A percentile compares a stretch with the other conserved stretches of the same genome.
phyloP scores from a whole-genome alignment of 805 yeast genomes.

The Myxozyma nipponensis region DNA sequence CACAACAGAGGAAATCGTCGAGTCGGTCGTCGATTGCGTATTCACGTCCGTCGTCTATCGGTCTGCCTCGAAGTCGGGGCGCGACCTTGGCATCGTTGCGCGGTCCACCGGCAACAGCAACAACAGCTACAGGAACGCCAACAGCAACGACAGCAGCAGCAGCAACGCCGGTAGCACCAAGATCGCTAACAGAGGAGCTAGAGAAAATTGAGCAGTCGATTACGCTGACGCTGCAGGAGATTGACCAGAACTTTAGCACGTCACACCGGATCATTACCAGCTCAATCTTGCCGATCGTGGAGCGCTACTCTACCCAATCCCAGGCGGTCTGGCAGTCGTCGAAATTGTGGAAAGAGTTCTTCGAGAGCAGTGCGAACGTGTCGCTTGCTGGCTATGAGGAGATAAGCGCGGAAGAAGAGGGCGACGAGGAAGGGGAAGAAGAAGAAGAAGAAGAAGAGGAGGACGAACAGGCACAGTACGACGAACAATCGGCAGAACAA shows the following conservation, averaged over 20 bases:
- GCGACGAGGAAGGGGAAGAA: conserved; percentile 10
- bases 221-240: conserved; percentile 69
- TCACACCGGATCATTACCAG: conserved; percentile 67
- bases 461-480: conserved; percentile 1
- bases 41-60: conserved; percentile 4
- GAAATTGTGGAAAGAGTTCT: conserved; percentile 68
- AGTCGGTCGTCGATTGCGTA: conserved; percentile 17
- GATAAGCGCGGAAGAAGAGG: conserved; percentile 11
- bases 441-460: neutral
- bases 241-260: conserved; percentile 66
- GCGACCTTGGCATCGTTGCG: conserved; percentile 5
- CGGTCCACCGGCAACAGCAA: neutral
- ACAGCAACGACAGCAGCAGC: neutral
- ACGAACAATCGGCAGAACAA: neutral
- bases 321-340: conserved; percentile 52
- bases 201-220: conserved; percentile 77
- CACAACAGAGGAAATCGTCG: neutral
- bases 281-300: conserved; percentile 62
- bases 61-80: neutral
- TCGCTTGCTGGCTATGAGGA: conserved; percentile 54
- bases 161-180: conserved; percentile 6
- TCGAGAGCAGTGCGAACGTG: conserved; percentile 71
- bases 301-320: conserved; percentile 55
- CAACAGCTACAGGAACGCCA: neutral
- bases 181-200: conserved; percentile 38